Base-by-base conservation (phyloP, 495 filamentous ascomycete genomes). In the Glarea lozoyensis region DNA sequence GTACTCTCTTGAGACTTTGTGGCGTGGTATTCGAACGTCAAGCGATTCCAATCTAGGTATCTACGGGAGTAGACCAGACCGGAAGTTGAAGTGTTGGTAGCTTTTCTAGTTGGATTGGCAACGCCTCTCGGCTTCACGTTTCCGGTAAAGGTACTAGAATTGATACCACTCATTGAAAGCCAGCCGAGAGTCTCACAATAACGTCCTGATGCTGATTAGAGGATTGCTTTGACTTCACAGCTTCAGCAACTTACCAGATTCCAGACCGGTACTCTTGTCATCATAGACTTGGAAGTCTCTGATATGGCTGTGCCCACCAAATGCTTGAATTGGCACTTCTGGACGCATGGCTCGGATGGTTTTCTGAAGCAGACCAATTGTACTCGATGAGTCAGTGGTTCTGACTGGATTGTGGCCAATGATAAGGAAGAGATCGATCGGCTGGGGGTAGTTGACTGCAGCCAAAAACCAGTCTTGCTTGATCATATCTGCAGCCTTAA, bases 131-230 rank as follows among this genome's bases (percentile, higher is more conserved):
- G 48, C 21, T 40, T 19, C 21, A 27, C 31, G 9, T 32, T 13
- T 4, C 47, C 47, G 16, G 36, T 50, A 22, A 23, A 46, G 7
- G 33, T 61, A 18, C 41, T 38, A 16, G 44, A 50, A 30, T 59
- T 55, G 40, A 88, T 67, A 5, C 83, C 86, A 29, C 69, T 69
- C 54, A 94, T 85, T 7, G 84, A 88, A 63, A 86, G 69, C 65
- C 87, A 92, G 5, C 87, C 87, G 16, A 89, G 72, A 22, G 87
- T 90, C 61, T 94, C 87, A 70, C 89, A 86, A 59, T 88, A 94
- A 10, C 86, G 76, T 24, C 87, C 52, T 52, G 19, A 4, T 12
- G 6, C 22, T 21, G 23, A 34, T 30, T 24, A 15, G 24, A 20
- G 10, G 24, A 24, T 37, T 48, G 11, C 7, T 7, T n/a, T 7